Evolutionary conservation across 2,329 filamentous ascomycete genomes (phyloP), one percentile per base, ranked within the genome.

Genomic region (Epichloe scottii): DNA sequence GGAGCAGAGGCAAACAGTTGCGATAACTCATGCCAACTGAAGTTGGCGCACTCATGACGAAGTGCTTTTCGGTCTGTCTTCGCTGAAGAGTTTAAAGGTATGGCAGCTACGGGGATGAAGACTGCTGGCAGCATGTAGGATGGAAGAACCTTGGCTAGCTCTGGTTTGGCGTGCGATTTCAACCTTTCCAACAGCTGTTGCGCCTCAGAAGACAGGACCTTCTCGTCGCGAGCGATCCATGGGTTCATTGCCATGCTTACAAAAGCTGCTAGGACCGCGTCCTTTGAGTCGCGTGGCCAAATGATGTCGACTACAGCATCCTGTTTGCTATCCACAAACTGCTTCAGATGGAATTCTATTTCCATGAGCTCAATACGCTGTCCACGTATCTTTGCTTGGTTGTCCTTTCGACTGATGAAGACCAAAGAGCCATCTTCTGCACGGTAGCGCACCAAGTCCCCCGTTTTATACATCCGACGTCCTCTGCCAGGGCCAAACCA

Each of bases 331-430:
- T 26, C 26, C 26, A 46, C 3, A 7, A 33, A 46, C 7, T 14
- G 11, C 30, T 26, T n/a, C 2, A 47, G 11, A 15, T 26, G 15
- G 45, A 42, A 39, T 35, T 60, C 58, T 2, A 60, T 51, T 30
- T 59, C 58, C 1, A 45, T 53, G 0, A 54, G 50, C 48, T 63
- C 61, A 15, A 63, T 49, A 8, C 60, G 57, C 38, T 61, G 56
- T 17, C 61, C 61, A 4, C 57, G 50, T 11, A 63, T 53, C 52
- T 62, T 62, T 43, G 58, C 50, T 17, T 62, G 60, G 1, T 50
- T 43, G 19, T 62, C 60, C 21, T 59, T 52, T 8, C 60, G 58
- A 0, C 59, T 58, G 14, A 61, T 52, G 46, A 59, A 62, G 45
- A 60, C 57, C 2, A 62, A 55, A 0, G 55, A 53, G 2, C 56